Conservation (phyloP, 2,329 filamentous ascomycete species). For the Plectosphaerella plurivora region DNA sequence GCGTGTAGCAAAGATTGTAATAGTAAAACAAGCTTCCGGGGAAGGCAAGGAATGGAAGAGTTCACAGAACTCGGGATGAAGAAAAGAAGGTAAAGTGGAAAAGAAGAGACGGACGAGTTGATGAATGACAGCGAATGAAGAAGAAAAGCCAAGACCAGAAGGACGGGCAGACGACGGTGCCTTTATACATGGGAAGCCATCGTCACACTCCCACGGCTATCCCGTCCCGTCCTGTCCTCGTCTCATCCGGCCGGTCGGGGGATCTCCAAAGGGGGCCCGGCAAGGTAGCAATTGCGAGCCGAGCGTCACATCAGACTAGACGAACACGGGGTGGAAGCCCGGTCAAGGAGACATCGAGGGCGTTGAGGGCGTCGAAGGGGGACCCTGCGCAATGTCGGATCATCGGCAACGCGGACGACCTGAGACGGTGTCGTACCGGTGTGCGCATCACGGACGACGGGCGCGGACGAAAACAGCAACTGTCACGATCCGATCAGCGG, state of each 20-base stretch:
- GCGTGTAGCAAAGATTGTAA: neutral
- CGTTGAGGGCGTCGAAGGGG: neutral
- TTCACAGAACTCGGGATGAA: conserved; percentile 11
- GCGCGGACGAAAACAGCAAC: neutral
- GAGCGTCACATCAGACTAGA: neutral
- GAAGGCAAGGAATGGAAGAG: conserved; percentile 15
- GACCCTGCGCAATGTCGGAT: neutral
- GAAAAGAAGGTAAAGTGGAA: conserved; percentile 8
- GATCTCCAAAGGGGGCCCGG: neutral
- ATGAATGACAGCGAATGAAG: neutral
- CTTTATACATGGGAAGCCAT: neutral
- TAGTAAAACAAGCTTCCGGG: neutral
- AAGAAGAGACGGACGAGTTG: neutral
- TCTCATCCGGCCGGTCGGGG: neutral
- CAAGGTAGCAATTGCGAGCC: no score
- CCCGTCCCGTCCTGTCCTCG: neutral
- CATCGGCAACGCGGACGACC: neutral
- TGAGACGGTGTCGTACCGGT: neutral
- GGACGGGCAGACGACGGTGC: neutral
- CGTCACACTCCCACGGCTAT: neutral
- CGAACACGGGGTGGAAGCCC: neutral
- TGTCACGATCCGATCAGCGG: neutral
- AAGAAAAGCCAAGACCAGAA: neutral
- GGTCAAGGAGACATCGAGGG: neutral
- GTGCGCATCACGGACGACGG: neutral